Percentiles rank a stretch among this genome's conserved stretches.
These are phyloP conservation scores for Corymbia maculata DNA, from an alignment of 345 rosid species.

Conservation along the genomic window DNA sequence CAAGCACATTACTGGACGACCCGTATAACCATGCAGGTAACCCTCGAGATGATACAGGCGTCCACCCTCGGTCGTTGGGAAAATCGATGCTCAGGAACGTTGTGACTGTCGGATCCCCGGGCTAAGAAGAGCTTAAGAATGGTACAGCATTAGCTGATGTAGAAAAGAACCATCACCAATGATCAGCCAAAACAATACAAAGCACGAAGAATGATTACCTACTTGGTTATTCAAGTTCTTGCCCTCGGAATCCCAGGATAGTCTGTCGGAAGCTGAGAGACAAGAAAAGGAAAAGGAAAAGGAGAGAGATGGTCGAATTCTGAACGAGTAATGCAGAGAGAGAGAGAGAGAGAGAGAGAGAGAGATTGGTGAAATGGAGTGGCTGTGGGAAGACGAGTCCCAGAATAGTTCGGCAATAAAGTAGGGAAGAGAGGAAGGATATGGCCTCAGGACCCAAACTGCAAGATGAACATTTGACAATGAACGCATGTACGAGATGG, in stretches of 20 bases:
- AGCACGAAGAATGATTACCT: neutral
- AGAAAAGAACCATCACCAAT: neutral
- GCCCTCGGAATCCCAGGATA: neutral
- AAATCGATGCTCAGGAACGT: neutral
- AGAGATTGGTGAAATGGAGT: neutral
- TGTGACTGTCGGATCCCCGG: neutral
- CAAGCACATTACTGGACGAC: neutral
- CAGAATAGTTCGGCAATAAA: neutral
- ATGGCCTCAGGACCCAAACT: neutral
- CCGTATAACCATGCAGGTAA: neutral
- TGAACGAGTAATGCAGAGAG: neutral
- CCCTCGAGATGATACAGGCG: neutral
- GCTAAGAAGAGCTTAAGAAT: neutral
- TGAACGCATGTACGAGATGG: neutral
- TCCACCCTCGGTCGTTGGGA: neutral
- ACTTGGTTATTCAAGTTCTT: neutral
- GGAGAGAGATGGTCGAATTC: neutral
- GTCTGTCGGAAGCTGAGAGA: neutral
- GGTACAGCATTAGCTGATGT: neutral
- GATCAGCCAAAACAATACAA: neutral
- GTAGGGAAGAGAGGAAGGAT: neutral
- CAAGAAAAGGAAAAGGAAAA: neutral
- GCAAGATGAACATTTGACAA: neutral
- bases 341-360: slow-evolving; percentile 5
- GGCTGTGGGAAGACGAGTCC: neutral